These are phyloP conservation scores for Phytophthora podocarpi DNA, from an alignment of 352 stramenopile species.

Conservation along the genomic window DNA sequence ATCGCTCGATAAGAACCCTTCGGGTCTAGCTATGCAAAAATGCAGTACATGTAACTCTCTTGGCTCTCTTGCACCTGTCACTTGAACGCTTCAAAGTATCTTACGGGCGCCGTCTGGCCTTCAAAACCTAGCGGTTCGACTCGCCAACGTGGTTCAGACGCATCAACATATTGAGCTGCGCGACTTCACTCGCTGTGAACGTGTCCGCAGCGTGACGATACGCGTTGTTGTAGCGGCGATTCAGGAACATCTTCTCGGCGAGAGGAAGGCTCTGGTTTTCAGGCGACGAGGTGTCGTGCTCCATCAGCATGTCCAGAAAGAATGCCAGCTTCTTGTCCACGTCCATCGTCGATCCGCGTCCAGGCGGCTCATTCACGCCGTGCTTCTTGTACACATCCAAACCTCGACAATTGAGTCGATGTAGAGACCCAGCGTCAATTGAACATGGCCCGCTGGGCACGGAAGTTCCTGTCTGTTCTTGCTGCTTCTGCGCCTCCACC, in stretches of 20 bases:
- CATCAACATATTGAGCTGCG: slow-evolving; percentile 30
- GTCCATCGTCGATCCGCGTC: slow-evolving; percentile 22
- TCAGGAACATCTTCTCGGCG: slow-evolving; percentile 41
- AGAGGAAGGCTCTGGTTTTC: slow-evolving; percentile 29
- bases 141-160: slow-evolving; percentile 19
- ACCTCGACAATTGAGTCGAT: slow-evolving; percentile 10
- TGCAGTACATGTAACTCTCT: no score
- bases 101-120: no score
- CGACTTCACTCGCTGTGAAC: slow-evolving; percentile 26
- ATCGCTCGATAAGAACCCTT: no score
- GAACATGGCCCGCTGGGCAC: slow-evolving; percentile 3
- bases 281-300: slow-evolving; percentile 23
- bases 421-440: neutral
- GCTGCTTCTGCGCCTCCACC: slow-evolving; percentile 17
- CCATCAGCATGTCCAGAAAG: slow-evolving; percentile 33
- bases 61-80: no score
- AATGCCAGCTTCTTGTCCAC: slow-evolving; percentile 31
- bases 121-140: neutral
- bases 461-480: neutral
- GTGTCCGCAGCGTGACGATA: slow-evolving; percentile 32
- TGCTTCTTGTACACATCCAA: slow-evolving; percentile 25
- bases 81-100: no score
- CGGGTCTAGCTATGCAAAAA: no score
- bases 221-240: slow-evolving; percentile 40
- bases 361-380: slow-evolving; percentile 17